Evolutionary conservation across 2,329 filamentous ascomycete species (phyloP).

Genomic region (Aschersonia sp.): DNA sequence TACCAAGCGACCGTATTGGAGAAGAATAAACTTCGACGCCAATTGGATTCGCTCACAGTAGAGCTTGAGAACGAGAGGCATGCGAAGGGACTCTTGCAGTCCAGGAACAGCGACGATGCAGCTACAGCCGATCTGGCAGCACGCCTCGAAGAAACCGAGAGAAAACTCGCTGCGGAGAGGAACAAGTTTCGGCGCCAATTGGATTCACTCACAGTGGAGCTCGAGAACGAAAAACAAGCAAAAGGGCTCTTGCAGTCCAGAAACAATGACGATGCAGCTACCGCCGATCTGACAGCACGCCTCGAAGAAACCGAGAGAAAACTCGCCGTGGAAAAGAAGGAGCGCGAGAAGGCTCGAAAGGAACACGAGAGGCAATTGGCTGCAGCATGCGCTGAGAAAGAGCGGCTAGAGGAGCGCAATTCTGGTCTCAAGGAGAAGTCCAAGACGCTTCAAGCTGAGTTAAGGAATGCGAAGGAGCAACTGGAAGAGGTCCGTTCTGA

Average conservation of each 20-base stretch:
- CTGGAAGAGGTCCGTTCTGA: slow-evolving; percentile 19
- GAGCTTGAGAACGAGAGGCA: slow-evolving; percentile 67
- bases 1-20: slow-evolving; percentile 61
- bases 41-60: slow-evolving; percentile 62
- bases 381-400: slow-evolving; percentile 47
- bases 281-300: slow-evolving; percentile 25
- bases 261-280: slow-evolving; percentile 23
- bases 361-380: slow-evolving; percentile 38
- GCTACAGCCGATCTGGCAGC: slow-evolving; percentile 26
- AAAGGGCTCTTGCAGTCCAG: slow-evolving; percentile 16
- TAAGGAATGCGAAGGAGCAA: slow-evolving; percentile 44
- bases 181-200: slow-evolving; percentile 66
- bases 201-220: slow-evolving; percentile 61
- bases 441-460: slow-evolving; percentile 53
- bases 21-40: slow-evolving; percentile 66
- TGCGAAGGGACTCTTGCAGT: slow-evolving; percentile 16
- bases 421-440: slow-evolving; percentile 57
- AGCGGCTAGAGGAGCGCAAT: slow-evolving; percentile 56
- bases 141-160: slow-evolving; percentile 20
- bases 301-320: slow-evolving; percentile 22
- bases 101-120: slow-evolving; percentile 21
- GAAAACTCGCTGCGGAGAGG: slow-evolving; percentile 23
- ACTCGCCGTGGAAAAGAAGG: slow-evolving; percentile 25
- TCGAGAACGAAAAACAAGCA: slow-evolving; percentile 57
- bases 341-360: slow-evolving; percentile 29